A percentile compares a stretch with the other conserved stretches of the same genome.
Evolutionary conservation across 1,284 basidiomycete species (phyloP).

Genomic region (Inonotus obliquus): DNA sequence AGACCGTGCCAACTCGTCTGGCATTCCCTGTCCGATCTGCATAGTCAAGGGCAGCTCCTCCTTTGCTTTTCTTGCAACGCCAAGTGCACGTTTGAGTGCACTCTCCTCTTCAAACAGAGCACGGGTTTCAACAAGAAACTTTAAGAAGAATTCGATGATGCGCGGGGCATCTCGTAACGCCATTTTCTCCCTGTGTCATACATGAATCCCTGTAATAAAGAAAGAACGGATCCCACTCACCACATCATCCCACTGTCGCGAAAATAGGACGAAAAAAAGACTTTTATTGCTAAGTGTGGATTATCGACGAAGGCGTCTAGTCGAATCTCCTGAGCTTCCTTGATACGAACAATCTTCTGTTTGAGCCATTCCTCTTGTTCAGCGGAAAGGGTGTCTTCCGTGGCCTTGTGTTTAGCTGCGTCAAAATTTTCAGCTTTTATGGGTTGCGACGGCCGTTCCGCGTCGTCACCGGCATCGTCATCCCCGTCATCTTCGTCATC

Average conservation of each 20-base stretch:
- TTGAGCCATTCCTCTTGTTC: constrained; percentile 4
- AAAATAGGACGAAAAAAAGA: constrained; percentile 65
- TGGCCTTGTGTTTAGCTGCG: constrained; percentile 20
- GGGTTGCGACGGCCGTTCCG: constrained; percentile 10
- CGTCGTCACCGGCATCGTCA: constrained; percentile 28
- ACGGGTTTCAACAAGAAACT: constrained; percentile 54
- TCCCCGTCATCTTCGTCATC: constrained; percentile 31
- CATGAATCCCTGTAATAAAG: constrained; percentile 24
- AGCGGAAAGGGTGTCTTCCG: background rate
- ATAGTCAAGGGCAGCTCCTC: constrained; percentile 55
- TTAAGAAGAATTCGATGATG: constrained; percentile 56
- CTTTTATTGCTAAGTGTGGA: constrained; percentile 44
- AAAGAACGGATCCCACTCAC: constrained; percentile 32
- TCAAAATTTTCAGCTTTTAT: constrained; percentile 9
- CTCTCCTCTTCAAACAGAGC: constrained; percentile 46
- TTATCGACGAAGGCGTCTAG: constrained; percentile 51
- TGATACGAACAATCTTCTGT: constrained; percentile 9
- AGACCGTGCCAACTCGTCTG: constrained; percentile 45
- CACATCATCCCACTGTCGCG: constrained; percentile 58
- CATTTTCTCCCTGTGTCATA: constrained; percentile 20
- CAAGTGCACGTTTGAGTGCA: constrained; percentile 44
- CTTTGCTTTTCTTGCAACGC: constrained; percentile 42
- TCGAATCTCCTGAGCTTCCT: constrained; percentile 37
- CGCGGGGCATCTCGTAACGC: constrained; percentile 42
- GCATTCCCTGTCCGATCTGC: constrained; percentile 46